phyloP scores from a whole-genome alignment of 257 asterid genomes.

The Euphrasia confusa region DNA sequence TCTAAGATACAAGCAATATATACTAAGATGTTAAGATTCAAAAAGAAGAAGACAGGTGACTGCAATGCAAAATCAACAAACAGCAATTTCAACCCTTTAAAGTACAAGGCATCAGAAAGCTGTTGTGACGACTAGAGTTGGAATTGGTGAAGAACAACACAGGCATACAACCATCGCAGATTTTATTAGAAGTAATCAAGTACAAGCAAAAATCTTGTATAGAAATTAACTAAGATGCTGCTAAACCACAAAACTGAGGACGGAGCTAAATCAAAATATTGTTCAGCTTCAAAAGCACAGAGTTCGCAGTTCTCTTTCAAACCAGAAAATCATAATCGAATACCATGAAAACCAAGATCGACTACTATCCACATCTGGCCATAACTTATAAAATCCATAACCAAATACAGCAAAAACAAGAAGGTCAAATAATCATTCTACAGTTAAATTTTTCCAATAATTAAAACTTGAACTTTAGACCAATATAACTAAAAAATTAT shows the following conservation, averaged over 20 bases:
- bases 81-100: conserved; percentile 1
- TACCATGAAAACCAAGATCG: background rate
- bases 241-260: conserved; percentile 10
- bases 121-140: background rate
- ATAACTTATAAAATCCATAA: background rate
- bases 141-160: conserved; percentile 1
- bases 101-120: background rate
- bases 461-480: conserved; percentile 10
- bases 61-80: conserved; percentile 2
- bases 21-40: background rate
- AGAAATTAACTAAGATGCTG: background rate
- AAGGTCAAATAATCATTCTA: background rate
- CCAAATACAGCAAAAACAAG: background rate
- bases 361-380: background rate
- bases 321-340: background rate
- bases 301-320: no score
- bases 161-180: background rate
- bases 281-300: background rate
- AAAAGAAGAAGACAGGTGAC: background rate
- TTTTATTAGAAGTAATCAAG: background rate
- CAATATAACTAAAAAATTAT: background rate
- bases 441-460: background rate
- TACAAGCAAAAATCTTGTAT: background rate
- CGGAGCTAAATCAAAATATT: background rate
- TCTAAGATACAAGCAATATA: background rate